Conservation (phyloP, 768 basidiomycete species). For the Suillus subaureus region DNA sequence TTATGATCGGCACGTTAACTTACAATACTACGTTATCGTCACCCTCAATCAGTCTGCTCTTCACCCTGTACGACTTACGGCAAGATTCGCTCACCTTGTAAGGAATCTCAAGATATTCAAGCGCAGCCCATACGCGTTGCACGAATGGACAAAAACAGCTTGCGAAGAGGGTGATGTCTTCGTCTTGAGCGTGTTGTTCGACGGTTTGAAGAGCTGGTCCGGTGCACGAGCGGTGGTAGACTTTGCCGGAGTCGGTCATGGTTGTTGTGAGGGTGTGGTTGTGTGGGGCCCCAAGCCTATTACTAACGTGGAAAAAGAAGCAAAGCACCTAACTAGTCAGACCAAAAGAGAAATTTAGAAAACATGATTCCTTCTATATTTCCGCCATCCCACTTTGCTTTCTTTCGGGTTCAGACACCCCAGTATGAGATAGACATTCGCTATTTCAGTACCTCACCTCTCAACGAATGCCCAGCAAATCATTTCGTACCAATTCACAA, state of each 20-base stretch:
- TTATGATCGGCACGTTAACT: conserved; percentile 11
- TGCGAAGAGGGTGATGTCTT: conserved; percentile 68
- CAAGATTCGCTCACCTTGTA: conserved; percentile 56
- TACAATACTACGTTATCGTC: conserved; percentile 39
- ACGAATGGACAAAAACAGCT: conserved; percentile 84
- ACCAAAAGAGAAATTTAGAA: too few species aligned
- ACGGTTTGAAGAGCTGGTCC: conserved; percentile 60
- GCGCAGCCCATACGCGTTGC: conserved; percentile 75
- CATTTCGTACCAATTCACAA: neutral
- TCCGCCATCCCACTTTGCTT: neutral
- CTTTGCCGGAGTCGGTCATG: conserved; percentile 38
- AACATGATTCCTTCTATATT: too few species aligned
- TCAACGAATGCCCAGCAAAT: neutral
- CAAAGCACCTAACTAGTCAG: too few species aligned
- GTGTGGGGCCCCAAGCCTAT: neutral
- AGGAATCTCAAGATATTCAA: conserved; percentile 69
- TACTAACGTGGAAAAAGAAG: too few species aligned
- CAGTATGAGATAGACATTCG: too few species aligned
- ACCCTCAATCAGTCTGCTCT: neutral
- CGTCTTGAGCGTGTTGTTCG: conserved; percentile 44
- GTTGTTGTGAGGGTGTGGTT: neutral
- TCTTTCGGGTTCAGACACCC: neutral
- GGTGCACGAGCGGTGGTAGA: conserved; percentile 44
- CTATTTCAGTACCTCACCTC: neutral
- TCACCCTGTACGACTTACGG: conserved; percentile 7